Conservation (phyloP, 2,329 filamentous ascomycete genomes). For the Ascochyta pisi region DNA sequence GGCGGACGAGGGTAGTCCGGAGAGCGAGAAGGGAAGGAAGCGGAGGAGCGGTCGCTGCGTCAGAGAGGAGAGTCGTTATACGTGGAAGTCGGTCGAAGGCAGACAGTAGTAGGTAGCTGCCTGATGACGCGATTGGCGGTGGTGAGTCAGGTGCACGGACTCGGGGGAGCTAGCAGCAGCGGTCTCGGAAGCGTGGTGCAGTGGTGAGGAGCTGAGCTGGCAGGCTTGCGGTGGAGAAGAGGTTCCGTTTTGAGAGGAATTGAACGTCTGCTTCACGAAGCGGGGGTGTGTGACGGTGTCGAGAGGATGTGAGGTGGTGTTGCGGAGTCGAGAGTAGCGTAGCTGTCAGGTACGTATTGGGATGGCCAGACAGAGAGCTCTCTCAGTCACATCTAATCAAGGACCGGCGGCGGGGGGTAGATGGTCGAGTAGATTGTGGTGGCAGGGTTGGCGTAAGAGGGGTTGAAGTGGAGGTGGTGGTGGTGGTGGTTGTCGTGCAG, state of each 20-base stretch:
- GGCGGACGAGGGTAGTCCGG: slow-evolving; percentile 39
- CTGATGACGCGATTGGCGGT: slow-evolving; percentile 35
- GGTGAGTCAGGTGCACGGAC: slow-evolving; percentile 49
- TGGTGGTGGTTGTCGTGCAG: slow-evolving; percentile 28
- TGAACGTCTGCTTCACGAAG: slow-evolving; percentile 34
- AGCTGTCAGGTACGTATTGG: slow-evolving; percentile 30
- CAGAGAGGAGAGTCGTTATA: slow-evolving; percentile 49
- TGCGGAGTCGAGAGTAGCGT: slow-evolving; percentile 28
- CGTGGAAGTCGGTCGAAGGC: slow-evolving; percentile 43
- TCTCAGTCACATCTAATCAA: slow-evolving; percentile 46
- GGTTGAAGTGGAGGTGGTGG: neutral
- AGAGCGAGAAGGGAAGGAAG: slow-evolving; percentile 34
- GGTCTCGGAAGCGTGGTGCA: slow-evolving; percentile 20
- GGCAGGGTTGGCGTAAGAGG: slow-evolving; percentile 25
- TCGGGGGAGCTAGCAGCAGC: slow-evolving; percentile 27
- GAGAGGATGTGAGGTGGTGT: slow-evolving; percentile 26
- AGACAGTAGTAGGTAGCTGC: slow-evolving; percentile 35
- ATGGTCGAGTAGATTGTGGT: slow-evolving; percentile 42
- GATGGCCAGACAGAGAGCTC: slow-evolving; percentile 35
- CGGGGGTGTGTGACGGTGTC: slow-evolving; percentile 20
- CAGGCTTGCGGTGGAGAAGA: slow-evolving; percentile 32
- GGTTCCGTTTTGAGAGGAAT: slow-evolving; percentile 30
- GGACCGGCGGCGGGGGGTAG: slow-evolving; percentile 29
- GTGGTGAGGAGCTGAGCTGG: slow-evolving; percentile 19
- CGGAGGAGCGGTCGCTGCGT: slow-evolving; percentile 43